These are phyloP conservation scores for Claviceps humidiphila DNA, from an alignment of 2,329 filamentous ascomycete genomes.

Conservation along the genomic window DNA sequence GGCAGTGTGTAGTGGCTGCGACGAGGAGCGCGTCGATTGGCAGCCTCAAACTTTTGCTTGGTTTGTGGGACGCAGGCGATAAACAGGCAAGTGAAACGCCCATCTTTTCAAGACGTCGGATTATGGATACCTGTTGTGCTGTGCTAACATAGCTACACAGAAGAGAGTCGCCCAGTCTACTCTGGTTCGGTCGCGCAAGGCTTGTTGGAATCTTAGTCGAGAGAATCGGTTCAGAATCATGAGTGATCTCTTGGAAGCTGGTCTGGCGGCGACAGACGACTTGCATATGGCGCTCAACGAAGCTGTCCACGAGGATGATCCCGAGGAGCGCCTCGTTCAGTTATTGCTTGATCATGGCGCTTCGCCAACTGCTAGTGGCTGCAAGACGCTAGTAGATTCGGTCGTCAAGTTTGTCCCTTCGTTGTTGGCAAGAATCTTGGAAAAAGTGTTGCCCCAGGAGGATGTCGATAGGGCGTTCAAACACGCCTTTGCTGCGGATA, in stretches of 20 bases:
- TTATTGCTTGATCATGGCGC: conserved; percentile 38
- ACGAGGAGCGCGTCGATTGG: conserved; percentile 36
- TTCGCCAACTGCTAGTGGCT: conserved; percentile 36
- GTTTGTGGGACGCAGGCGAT: conserved; percentile 27
- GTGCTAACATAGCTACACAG: conserved; percentile 13
- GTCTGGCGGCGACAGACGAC: conserved; percentile 33
- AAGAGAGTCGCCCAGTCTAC: conserved; percentile 34
- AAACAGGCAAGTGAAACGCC: conserved; percentile 23
- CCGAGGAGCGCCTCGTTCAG: conserved; percentile 31
- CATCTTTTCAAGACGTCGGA: not conserved
- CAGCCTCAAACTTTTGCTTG: conserved; percentile 38
- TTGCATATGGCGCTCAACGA: conserved; percentile 37
- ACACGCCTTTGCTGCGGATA: conserved; percentile 29
- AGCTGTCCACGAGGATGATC: conserved; percentile 39
- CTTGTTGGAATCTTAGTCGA: conserved; percentile 36
- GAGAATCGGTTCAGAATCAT: conserved; percentile 35
- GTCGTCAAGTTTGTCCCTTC: conserved; percentile 24
- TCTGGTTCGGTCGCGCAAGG: conserved; percentile 36
- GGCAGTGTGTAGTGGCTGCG: conserved; percentile 42
- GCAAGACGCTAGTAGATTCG: conserved; percentile 39
- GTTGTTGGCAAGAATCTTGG: conserved; percentile 29
- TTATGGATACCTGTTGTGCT: not conserved
- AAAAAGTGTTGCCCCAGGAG: conserved; percentile 24
- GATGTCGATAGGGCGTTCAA: conserved; percentile 33
- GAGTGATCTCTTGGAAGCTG: conserved; percentile 37